Percentiles rank a stretch among this genome's conserved stretches.
Conservation (phyloP, 768 basidiomycete species). For the Sistotremastrum suecicum region DNA sequence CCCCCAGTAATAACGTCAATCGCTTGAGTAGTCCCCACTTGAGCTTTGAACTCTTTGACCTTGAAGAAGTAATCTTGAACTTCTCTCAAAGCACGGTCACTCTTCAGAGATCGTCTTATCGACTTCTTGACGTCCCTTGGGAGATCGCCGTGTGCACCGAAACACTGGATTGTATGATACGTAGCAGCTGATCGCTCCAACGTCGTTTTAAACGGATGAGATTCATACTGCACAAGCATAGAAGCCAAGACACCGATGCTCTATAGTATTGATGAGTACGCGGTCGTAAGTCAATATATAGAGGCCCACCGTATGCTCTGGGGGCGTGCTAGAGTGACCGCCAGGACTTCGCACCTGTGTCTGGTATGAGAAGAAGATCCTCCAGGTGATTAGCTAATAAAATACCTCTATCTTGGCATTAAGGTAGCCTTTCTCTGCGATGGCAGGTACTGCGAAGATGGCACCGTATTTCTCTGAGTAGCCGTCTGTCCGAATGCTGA, state of each 20-base stretch:
- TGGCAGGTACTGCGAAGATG: constrained; percentile 44
- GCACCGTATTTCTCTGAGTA: constrained; percentile 36
- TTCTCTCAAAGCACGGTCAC: constrained; percentile 8
- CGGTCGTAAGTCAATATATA: neutral
- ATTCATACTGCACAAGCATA: constrained; percentile 33
- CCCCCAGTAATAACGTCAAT: constrained; percentile 29
- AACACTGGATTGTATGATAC: constrained; percentile 25
- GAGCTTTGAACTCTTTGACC: constrained; percentile 14
- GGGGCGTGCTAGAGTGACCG: constrained; percentile 42
- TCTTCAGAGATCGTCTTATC: constrained; percentile 14
- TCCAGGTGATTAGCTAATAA: constrained; percentile 38
- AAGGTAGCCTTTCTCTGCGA: constrained; percentile 63
- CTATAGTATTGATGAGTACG: constrained; percentile 10
- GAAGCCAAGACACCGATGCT: constrained; percentile 38
- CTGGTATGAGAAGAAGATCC: constrained; percentile 49
- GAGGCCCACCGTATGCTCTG: constrained; percentile 31
- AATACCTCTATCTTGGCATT: constrained; percentile 35
- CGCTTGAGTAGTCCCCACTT: constrained; percentile 19
- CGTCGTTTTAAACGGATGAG: constrained; percentile 23
- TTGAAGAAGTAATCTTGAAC: constrained; percentile 15
- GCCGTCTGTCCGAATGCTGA: constrained; percentile 21
- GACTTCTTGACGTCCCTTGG: constrained; percentile 5
- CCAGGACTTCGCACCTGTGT: constrained; percentile 32
- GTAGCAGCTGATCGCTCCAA: constrained; percentile 12
- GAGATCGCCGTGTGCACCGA: constrained; percentile 23